phyloP scores from a whole-genome alignment of 306 rosid species.

The Prosopis cineraria region DNA sequence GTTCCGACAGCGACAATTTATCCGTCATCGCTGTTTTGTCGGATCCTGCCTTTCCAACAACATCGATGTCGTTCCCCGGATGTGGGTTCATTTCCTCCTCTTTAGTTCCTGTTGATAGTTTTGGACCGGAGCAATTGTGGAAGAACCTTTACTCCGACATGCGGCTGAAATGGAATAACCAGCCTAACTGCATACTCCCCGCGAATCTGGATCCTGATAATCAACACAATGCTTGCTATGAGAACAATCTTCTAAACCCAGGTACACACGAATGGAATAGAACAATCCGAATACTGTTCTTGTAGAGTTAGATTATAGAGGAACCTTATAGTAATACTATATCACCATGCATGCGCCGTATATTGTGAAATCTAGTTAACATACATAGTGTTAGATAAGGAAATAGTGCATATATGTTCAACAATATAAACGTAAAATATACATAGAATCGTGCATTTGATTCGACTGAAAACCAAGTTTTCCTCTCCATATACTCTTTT shows the following conservation, averaged over 20 bases:
- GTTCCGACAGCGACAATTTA: not conserved
- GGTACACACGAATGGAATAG: conserved; percentile 28
- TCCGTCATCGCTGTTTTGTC: not conserved
- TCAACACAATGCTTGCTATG: not conserved
- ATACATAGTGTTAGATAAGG: too few relatives aligned
- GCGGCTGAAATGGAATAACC: not conserved
- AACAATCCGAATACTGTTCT: too few relatives aligned
- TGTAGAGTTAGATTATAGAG: too few relatives aligned
- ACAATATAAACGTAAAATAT: too few relatives aligned
- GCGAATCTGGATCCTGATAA: not conserved
- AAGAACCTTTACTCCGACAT: not conserved
- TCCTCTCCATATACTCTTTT: too few relatives aligned
- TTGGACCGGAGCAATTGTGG: not conserved
- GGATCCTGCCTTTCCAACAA: not conserved
- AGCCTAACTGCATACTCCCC: not conserved
- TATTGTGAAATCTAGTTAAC: too few relatives aligned
- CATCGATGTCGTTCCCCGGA: too few relatives aligned
- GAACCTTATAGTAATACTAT: too few relatives aligned
- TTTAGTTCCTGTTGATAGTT: not conserved
- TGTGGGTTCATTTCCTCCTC: conserved; percentile 19
- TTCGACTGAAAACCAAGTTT: too few relatives aligned
- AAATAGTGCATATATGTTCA: too few relatives aligned
- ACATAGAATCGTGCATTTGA: too few relatives aligned
- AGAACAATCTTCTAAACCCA: not conserved
- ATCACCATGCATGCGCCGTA: too few relatives aligned